A percentile compares a stretch with the other conserved stretches of the same genome.
These are phyloP conservation scores for Clonostachys rhizophaga DNA, from an alignment of 2,329 filamentous ascomycete genomes.

Conservation along the genomic window DNA sequence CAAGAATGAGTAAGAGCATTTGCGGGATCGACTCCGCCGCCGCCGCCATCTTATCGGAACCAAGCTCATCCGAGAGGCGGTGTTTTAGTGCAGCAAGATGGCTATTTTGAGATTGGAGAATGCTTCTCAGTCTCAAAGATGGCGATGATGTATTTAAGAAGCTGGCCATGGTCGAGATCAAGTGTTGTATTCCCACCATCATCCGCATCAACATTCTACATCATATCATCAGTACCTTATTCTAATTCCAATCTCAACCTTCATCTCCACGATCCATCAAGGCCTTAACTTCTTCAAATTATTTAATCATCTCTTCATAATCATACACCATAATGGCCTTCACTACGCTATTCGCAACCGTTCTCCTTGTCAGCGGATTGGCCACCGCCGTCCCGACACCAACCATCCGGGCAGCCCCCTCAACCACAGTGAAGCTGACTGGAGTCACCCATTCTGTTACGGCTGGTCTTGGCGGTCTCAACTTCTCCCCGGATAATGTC, in stretches of 20 bases:
- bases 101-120: too few species aligned
- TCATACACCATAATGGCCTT: slow-evolving; percentile 34
- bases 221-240: not conserved
- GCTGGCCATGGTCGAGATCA: too few species aligned
- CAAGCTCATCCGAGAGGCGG: too few species aligned
- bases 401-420: slow-evolving; percentile 14
- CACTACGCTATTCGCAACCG: slow-evolving; percentile 34
- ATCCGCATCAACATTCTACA: not conserved
- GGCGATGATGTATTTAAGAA: too few species aligned
- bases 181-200: not conserved
- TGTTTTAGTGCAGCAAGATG: too few species aligned
- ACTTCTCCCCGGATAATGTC: slow-evolving; percentile 45
- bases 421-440: slow-evolving; percentile 25
- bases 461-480: slow-evolving; percentile 37
- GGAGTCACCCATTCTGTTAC: slow-evolving; percentile 38
- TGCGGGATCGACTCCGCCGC: too few species aligned
- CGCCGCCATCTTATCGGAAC: too few species aligned
- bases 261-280: not conserved
- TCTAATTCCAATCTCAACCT: not conserved
- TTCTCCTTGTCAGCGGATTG: slow-evolving; percentile 40
- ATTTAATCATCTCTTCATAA: not conserved
- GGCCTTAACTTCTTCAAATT: not conserved
- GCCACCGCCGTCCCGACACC: slow-evolving; percentile 20
- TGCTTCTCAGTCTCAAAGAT: too few species aligned
- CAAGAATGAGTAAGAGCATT: too few species aligned